Evolutionary conservation across 495 filamentous ascomycete species (phyloP), one percentile per base, ranked within the genome.

Genomic region (Xylaria cubensis): DNA sequence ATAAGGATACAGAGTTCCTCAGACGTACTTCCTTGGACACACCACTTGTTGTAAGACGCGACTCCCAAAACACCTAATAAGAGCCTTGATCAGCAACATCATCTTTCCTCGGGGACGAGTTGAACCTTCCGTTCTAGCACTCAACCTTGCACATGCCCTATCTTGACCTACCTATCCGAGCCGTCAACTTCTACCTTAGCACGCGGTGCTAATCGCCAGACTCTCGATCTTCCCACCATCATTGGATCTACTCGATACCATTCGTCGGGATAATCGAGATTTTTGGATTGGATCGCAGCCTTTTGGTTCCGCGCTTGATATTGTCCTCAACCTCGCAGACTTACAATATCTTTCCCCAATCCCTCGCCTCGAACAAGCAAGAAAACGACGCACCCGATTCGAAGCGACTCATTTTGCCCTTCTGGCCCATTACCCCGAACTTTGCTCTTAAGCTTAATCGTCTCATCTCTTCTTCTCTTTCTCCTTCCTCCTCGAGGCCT

Each of bases 321-420:
- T 69, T 73, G 70, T 62, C 70, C 70, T 51, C 70, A 53, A 21
- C 44, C 42, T 62, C 64, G 50, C 71, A 73, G 71, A 62, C 64
- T 73, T 73, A 73, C 71, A 69, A 73, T 73, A 73, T 73, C 71
- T 50, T 73, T 73, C 71, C 64, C 46, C 32, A 26, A 34, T 10
- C 39, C 39, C 67, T 69, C 56, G 41, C 34, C 53, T 24, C 34
- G n/a, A 41, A 8, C 32, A 51, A 51, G 19, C 61, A 65, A 46
- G 36, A 17, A 29, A 62, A 50, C 17, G 10, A 26, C 44, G 5
- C 29, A 39, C 13, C 58, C 9, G 7, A 19, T 55, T 53, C 44
- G 5, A 70, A 64, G 58, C 44, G 46, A 29, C 26, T 39, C 19
- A 39, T 69, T 62, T 39, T 15, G 26, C 42, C 44, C 44, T 46